A percentile compares a stretch with the other conserved stretches of the same genome.
These are phyloP conservation scores for Sicyos edulis DNA, from an alignment of 306 rosid species.

Conservation along the genomic window DNA sequence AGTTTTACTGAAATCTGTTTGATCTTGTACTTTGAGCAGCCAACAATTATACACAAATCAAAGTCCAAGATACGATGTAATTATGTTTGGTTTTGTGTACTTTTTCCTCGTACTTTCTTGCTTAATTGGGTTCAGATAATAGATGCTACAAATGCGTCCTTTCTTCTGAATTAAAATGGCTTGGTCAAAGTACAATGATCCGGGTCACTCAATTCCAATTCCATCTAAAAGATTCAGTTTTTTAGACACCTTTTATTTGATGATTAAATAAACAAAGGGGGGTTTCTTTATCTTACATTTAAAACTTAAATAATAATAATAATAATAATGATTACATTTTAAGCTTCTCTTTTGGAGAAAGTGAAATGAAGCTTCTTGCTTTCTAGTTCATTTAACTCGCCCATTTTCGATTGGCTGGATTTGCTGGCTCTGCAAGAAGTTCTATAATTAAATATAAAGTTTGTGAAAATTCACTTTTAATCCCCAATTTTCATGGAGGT, in stretches of 20 bases:
- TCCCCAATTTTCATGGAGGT: too few relatives aligned
- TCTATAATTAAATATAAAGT: neutral
- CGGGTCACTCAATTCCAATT: neutral
- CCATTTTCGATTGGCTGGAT: neutral
- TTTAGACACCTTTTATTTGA: conserved; percentile 14
- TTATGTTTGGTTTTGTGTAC: neutral
- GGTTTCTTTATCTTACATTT: neutral
- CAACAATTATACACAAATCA: conserved; percentile 18
- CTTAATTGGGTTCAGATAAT: conserved; percentile 11
- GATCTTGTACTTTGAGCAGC: conserved; percentile 12
- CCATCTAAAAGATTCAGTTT: neutral
- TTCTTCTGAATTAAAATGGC: neutral
- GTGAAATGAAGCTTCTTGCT: conserved; percentile 6
- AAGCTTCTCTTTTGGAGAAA: conserved; percentile 2
- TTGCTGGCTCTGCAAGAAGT: neutral
- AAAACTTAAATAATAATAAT: neutral
- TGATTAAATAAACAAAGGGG: neutral
- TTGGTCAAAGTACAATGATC: conserved; percentile 20
- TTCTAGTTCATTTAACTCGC: conserved; percentile 5
- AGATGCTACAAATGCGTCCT: conserved; percentile 4
- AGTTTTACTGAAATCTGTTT: conserved; percentile 8
- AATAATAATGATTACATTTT: neutral
- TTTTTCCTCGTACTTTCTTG: conserved; percentile 19
- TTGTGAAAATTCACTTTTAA: too few relatives aligned
- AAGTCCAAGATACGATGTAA: conserved; percentile 1